A percentile compares a stretch with the other conserved stretches of the same genome.
phyloP scores from a whole-genome alignment of 805 yeast genomes.

The Priceomyces castillae region DNA sequence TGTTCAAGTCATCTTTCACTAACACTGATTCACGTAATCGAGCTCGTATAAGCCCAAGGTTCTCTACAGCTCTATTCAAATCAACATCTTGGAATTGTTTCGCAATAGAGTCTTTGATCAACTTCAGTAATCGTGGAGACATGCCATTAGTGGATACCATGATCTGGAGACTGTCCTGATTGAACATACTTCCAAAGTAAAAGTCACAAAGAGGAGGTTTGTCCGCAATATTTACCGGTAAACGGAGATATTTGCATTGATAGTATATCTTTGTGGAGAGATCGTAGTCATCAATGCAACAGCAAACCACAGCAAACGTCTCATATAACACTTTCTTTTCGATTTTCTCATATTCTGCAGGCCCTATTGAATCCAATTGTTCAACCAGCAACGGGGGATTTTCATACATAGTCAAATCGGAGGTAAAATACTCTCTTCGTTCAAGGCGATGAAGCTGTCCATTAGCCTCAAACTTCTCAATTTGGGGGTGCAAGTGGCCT shows the following conservation, averaged over 20 bases:
- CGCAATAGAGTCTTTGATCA: slow-evolving; percentile 52
- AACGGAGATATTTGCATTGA: slow-evolving; percentile 38
- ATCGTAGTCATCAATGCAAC: slow-evolving; percentile 71
- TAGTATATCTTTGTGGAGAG: slow-evolving; percentile 57
- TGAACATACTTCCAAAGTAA: slow-evolving; percentile 76
- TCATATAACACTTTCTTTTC: slow-evolving; percentile 32
- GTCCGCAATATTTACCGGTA: slow-evolving; percentile 80
- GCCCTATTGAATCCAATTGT: slow-evolving; percentile 2
- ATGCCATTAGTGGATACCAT: slow-evolving; percentile 84
- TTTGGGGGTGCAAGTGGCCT: slow-evolving; percentile 26
- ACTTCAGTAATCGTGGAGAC: slow-evolving; percentile 69
- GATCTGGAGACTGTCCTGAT: slow-evolving; percentile 70
- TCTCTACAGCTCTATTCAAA: slow-evolving; percentile 58
- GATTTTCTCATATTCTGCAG: slow-evolving; percentile 24
- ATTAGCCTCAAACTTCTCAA: slow-evolving; percentile 20
- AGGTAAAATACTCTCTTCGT: slow-evolving; percentile 42
- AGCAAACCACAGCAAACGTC: slow-evolving; percentile 62
- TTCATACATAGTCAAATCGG: slow-evolving; percentile 53
- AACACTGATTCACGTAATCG: slow-evolving; percentile 43
- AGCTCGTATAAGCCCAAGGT: slow-evolving; percentile 55
- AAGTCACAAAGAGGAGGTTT: slow-evolving; percentile 83
- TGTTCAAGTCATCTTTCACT: slow-evolving; percentile 46
- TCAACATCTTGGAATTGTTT: slow-evolving; percentile 42
- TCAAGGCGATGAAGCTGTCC: slow-evolving; percentile 46
- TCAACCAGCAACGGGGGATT: slow-evolving; percentile 4